A percentile compares a stretch with the other conserved stretches of the same genome.
phyloP scores from a whole-genome alignment of 257 asterid species.

The Nicotiana sylvestris region DNA sequence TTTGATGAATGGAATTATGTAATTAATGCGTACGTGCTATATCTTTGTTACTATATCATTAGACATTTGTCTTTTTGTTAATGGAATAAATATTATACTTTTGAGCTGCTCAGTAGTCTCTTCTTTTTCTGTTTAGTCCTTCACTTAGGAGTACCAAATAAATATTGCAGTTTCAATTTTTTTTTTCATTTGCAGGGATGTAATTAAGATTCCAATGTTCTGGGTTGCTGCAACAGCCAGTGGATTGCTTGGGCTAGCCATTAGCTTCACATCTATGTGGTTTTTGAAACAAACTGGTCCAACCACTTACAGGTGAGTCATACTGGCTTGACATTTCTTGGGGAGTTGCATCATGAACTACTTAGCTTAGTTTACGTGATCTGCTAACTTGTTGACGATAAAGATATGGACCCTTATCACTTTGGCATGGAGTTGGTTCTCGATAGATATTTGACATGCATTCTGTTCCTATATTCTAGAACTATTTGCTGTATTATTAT shows the following conservation, averaged over 20 bases:
- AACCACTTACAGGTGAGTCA: conserved; percentile 43
- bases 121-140: background rate
- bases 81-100: background rate
- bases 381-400: background rate
- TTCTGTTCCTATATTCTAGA: background rate
- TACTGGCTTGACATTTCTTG: background rate
- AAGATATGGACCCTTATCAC: background rate
- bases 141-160: background rate
- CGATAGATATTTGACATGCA: background rate
- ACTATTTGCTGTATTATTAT: background rate
- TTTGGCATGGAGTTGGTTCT: background rate
- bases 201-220: conserved; percentile 35
- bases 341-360: background rate
- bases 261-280: conserved; percentile 54
- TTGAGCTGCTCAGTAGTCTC: background rate
- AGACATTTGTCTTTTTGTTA: background rate
- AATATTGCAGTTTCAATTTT: background rate
- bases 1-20: conserved; percentile 44
- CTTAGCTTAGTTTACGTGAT: background rate
- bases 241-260: conserved; percentile 47
- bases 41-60: background rate
- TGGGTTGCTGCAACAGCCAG: conserved; percentile 51
- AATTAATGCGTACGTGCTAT: conserved; percentile 26
- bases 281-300: conserved; percentile 47
- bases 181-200: conserved; percentile 29